These are phyloP conservation scores for Pseudopithomyces maydicus DNA, from an alignment of 2,329 filamentous ascomycete species.

Conservation along the genomic window DNA sequence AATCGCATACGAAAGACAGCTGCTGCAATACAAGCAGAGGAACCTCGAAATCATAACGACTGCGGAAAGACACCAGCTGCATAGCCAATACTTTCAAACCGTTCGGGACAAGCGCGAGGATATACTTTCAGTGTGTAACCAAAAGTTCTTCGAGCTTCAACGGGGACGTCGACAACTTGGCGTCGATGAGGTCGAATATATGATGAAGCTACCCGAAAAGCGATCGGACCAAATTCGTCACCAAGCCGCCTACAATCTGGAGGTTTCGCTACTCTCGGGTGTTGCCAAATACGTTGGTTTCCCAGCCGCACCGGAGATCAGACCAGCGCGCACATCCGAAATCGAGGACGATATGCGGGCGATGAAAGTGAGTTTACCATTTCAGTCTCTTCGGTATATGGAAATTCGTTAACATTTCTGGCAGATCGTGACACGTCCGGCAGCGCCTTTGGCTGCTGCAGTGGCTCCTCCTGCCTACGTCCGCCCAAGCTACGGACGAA, in stretches of 20 bases:
- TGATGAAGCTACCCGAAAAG: conserved; percentile 78
- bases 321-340: conserved; percentile 71
- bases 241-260: conserved; percentile 90
- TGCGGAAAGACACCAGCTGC: conserved; percentile 81
- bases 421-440: conserved; percentile 41
- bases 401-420: conserved; percentile 2
- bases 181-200: conserved; percentile 79
- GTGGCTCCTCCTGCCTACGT: conserved; percentile 32
- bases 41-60: conserved; percentile 73
- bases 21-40: conserved; percentile 74
- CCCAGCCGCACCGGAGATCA: conserved; percentile 87
- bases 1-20: conserved; percentile 73
- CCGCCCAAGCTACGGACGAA: conserved; percentile 38
- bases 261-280: conserved; percentile 88
- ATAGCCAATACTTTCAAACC: conserved; percentile 88
- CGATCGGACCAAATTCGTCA: conserved; percentile 79
- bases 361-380: conserved; percentile 73
- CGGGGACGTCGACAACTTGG: conserved; percentile 80
- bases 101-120: conserved; percentile 82
- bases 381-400: not conserved
- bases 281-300: conserved; percentile 96
- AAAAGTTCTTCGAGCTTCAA: conserved; percentile 92
- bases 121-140: conserved; percentile 78
- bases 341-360: conserved; percentile 85
- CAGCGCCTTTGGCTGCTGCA: conserved; percentile 22